Evolutionary conservation across 345 rosid species (phyloP).

Genomic region (Chamaenerion angustifolium): DNA sequence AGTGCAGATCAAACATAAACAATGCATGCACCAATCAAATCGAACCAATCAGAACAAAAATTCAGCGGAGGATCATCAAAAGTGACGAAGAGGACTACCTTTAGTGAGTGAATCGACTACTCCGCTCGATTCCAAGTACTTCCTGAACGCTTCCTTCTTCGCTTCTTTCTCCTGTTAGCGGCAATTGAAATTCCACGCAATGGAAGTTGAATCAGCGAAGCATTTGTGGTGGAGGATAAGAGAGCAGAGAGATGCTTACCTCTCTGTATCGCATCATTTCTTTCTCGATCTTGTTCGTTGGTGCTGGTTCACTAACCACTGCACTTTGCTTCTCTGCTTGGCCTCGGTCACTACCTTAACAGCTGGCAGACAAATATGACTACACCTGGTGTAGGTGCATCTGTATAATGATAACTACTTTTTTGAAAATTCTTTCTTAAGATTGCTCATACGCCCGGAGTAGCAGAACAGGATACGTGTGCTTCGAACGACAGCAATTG

Average conservation of each 20-base stretch:
- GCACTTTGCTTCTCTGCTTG: too few species aligned
- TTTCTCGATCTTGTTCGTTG: background rate
- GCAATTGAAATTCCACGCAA: background rate
- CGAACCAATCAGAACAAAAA: background rate
- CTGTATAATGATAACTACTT: too few species aligned
- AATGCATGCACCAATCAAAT: background rate
- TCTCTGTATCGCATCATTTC: constrained; percentile 47
- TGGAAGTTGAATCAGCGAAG: background rate
- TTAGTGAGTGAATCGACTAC: constrained; percentile 76
- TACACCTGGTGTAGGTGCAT: too few species aligned
- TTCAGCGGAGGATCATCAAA: background rate
- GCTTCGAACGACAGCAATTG: too few species aligned
- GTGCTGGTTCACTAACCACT: too few species aligned
- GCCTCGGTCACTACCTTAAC: too few species aligned
- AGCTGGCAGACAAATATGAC: too few species aligned
- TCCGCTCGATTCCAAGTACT: constrained; percentile 73
- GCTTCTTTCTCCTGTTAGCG: constrained; percentile 64
- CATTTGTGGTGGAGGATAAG: background rate
- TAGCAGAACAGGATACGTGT: too few species aligned
- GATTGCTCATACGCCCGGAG: too few species aligned
- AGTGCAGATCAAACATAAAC: constrained; percentile 4
- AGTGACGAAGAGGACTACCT: constrained; percentile 18
- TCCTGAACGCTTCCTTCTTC: constrained; percentile 84
- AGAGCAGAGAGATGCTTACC: constrained; percentile 13
- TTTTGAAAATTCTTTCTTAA: too few species aligned